Percentiles rank a stretch among this genome's conserved stretches.
Conservation (phyloP, 1,284 basidiomycete species). For the Salmacisia buchloeana region DNA sequence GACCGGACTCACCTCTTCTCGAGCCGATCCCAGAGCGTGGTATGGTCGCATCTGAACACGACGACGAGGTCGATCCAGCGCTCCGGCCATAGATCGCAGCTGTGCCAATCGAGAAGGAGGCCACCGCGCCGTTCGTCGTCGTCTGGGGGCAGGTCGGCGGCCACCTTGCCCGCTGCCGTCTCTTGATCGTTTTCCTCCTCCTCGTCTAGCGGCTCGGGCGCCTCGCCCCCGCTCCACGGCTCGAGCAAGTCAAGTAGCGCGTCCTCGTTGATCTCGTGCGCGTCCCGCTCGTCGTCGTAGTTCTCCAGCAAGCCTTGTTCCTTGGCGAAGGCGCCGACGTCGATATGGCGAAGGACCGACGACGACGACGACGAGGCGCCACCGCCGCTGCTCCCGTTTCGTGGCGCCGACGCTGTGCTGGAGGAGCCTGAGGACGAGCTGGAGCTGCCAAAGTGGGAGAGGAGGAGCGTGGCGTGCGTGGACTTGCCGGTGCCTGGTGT, state of each 20-base stretch:
- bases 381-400: conserved; percentile 69
- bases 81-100: conserved; percentile 89
- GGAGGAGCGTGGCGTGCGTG: conserved; percentile 64
- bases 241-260: conserved; percentile 41
- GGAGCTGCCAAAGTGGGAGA: neutral
- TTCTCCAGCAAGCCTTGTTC: conserved; percentile 71
- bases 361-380: conserved; percentile 54
- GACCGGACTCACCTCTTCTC: conserved; percentile 67
- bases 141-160: conserved; percentile 17
- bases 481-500: conserved; percentile 80
- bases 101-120: conserved; percentile 94
- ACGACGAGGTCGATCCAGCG: conserved; percentile 96
- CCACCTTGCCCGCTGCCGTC: neutral
- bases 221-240: conserved; percentile 31
- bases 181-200: conserved; percentile 18
- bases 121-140: conserved; percentile 55
- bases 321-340: conserved; percentile 84
- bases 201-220: conserved; percentile 36
- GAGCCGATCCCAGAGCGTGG: conserved; percentile 82
- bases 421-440: conserved; percentile 9
- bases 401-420: conserved; percentile 8
- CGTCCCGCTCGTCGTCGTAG: conserved; percentile 90
- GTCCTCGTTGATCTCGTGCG: conserved; percentile 90
- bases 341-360: conserved; percentile 61
- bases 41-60: conserved; percentile 83